Base-by-base conservation (phyloP, 176 grass and related monocot species). In the Thalia dealbata region DNA sequence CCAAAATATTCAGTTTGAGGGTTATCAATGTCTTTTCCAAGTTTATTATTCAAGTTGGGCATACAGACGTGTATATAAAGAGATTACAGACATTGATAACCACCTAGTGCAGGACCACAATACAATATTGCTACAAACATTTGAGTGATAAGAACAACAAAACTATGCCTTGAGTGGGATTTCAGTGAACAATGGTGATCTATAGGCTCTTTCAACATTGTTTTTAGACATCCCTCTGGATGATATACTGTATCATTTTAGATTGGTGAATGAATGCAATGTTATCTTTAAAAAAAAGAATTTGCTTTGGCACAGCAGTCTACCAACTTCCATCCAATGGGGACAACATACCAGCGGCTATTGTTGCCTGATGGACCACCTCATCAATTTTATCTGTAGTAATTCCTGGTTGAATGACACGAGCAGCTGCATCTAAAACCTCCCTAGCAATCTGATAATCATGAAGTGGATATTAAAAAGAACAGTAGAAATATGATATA, bases 341-440 rank as follows among this genome's bases (percentile, higher is more conserved):
- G 65, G n/a, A 66, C 45, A 41, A 70, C 80, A 75, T 82, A 93
- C 95, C 95, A 75, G 83, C 85, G 79, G 87, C 81, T 87, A 99
- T 87, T 72, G 95, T 93, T 73, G 87, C 81, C 70, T 99, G 81
- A 79, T 99, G 95, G 90, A 93, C 86, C 27, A 99, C 90, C 81
- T 79, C 76, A 91, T 99, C 95, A 83, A 99, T 99, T 86, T 99
- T 87, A 82, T 99, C 95, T 52, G 95, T 91, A 26, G 95, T 99
- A 86, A 99, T 87, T 86, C 95, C 90, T 22, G 90, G 95, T 78
- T 71, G 86, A 80, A 99, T 91, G 73, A 99, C 55, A 64, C 77
- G 81, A 76, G 95, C 90, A 51, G 79, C 95, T 73, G 87, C 95
- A 75, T 99, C 95, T 85, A 99, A 82, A 72, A 99, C 90, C 75